phyloP scores from a whole-genome alignment of 2,329 filamentous ascomycete species.

The Alternaria incomplexa region DNA sequence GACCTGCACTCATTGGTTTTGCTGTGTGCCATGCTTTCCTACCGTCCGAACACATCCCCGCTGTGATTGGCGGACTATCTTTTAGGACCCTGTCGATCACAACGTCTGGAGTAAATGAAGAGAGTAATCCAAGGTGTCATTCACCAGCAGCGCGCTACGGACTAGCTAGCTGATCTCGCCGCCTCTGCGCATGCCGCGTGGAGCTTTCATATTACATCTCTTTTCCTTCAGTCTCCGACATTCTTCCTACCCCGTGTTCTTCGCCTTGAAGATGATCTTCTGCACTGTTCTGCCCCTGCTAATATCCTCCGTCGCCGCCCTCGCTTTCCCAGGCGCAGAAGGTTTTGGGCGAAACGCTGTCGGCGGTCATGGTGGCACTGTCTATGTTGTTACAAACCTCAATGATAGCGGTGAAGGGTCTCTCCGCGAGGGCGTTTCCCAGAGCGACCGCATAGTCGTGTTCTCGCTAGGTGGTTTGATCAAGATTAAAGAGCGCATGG shows the following conservation, averaged over 20 bases:
- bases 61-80: slow-evolving; percentile 21
- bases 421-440: slow-evolving; percentile 58
- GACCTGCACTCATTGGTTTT: background rate
- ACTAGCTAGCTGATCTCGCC: background rate
- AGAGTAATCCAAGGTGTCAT: background rate
- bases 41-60: background rate
- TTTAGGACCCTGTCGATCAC: slow-evolving; percentile 11
- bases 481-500: slow-evolving; percentile 55
- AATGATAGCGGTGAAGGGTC: slow-evolving; percentile 58
- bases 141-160: background rate
- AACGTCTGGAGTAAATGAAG: slow-evolving; percentile 16
- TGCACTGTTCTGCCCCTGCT: slow-evolving; percentile 23
- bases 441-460: slow-evolving; percentile 57
- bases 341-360: slow-evolving; percentile 57
- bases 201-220: background rate
- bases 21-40: background rate
- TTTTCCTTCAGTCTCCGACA: background rate
- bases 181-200: background rate
- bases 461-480: slow-evolving; percentile 60
- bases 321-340: slow-evolving; percentile 59
- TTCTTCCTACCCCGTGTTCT: background rate
- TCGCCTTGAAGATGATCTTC: slow-evolving; percentile 18
- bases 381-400: slow-evolving; percentile 59
- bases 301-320: slow-evolving; percentile 21
- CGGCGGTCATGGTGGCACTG: slow-evolving; percentile 55